Conservation (phyloP, 768 basidiomycete genomes). For the Tulasnella sp. region DNA sequence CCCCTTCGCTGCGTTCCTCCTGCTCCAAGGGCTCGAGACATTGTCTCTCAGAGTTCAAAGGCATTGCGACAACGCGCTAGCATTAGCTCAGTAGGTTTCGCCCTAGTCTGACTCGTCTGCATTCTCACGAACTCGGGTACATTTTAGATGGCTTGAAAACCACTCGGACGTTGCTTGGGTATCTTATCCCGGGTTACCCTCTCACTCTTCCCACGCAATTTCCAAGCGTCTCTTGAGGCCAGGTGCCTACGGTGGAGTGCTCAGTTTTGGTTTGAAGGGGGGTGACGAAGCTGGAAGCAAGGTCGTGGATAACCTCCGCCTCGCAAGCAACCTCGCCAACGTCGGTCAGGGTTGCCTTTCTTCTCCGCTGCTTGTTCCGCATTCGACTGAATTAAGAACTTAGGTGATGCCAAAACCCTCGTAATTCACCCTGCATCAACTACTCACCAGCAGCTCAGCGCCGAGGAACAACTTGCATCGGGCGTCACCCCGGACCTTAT, state of each 20-base stretch:
- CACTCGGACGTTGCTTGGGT: conserved; percentile 72
- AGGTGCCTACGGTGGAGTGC: conserved; percentile 31
- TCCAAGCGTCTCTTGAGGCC: conserved; percentile 28
- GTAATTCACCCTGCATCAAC: conserved; percentile 19
- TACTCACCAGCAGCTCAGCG: conserved; percentile 19
- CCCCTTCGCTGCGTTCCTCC: conserved; percentile 69
- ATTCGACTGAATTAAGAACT: not conserved
- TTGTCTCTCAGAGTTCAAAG: conserved; percentile 65
- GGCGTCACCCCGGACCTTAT: not conserved
- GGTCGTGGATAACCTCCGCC: conserved; percentile 33
- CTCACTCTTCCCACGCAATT: conserved; percentile 31
- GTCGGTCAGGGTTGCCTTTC: conserved; percentile 14
- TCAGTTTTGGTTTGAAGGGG: conserved; percentile 34
- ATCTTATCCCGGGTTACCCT: conserved; percentile 38
- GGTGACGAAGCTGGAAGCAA: conserved; percentile 32
- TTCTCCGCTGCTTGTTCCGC: not conserved
- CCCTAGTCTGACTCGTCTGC: not conserved
- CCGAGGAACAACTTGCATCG: conserved; percentile 13
- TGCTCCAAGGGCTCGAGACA: conserved; percentile 74
- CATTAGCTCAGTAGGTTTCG: conserved; percentile 46
- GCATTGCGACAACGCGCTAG: conserved; percentile 66
- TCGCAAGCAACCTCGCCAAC: conserved; percentile 31
- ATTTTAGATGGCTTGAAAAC: conserved; percentile 49
- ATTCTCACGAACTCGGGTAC: not conserved
- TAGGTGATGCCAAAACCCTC: conserved; percentile 52